Conservation (phyloP, 495 filamentous ascomycete genomes). For the Xanthoparmelia taractica region DNA sequence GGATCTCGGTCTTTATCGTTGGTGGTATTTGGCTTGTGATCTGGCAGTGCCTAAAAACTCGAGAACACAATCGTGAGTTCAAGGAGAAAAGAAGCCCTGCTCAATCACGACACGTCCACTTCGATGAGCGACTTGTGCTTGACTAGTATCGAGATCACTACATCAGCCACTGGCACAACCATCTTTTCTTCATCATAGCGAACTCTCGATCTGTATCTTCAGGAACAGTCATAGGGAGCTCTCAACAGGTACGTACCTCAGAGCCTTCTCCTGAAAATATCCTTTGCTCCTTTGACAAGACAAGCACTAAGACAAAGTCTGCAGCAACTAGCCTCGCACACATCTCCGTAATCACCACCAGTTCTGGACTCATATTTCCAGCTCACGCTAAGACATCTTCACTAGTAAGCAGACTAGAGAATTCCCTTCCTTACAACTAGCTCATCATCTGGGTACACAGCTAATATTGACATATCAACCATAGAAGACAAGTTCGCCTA, state of each 20-base stretch:
- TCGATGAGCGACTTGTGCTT: conserved; percentile 6
- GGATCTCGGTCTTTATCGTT: neutral
- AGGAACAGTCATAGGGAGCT: neutral
- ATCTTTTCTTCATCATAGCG: neutral
- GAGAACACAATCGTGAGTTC: neutral
- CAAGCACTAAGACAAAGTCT: neutral
- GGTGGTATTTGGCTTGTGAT: neutral
- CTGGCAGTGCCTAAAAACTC: neutral
- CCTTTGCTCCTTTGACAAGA: neutral
- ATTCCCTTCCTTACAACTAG: neutral
- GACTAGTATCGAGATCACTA: conserved; percentile 2
- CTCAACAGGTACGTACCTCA: neutral
- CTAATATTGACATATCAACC: neutral
- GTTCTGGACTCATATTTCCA: neutral
- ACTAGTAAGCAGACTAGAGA: neutral
- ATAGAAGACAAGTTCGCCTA: neutral
- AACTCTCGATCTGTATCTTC: neutral
- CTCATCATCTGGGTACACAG: neutral
- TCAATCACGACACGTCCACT: conserved; percentile 5
- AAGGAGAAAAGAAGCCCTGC: neutral
- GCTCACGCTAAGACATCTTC: neutral
- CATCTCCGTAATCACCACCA: neutral
- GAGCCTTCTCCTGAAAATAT: neutral
- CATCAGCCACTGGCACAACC: neutral
- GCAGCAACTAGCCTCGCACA: neutral